Evolutionary conservation across 1,284 basidiomycete genomes (phyloP).

Genomic region (Moniliophthora roreri): DNA sequence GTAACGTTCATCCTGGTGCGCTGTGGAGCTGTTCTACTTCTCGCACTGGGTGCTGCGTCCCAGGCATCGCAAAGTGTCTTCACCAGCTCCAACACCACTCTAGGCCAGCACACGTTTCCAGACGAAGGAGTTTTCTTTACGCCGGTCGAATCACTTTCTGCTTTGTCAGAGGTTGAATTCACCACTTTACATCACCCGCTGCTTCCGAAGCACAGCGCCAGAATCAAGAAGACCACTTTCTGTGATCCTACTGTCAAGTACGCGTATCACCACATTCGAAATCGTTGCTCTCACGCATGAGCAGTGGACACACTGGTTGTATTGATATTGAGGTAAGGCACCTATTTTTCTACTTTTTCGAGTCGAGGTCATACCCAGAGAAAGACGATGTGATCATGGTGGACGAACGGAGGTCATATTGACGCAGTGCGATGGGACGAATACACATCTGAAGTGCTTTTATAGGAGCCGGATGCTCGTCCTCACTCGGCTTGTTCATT

Average conservation of each 20-base stretch:
- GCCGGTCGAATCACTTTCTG: constrained; percentile 38
- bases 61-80: too few species aligned
- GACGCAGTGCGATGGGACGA: background rate
- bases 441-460: background rate
- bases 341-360: constrained; percentile 73
- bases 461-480: constrained; percentile 45
- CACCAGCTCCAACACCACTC: too few species aligned
- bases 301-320: constrained; percentile 46
- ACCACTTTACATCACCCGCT: constrained; percentile 49
- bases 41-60: too few species aligned
- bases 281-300: too few species aligned
- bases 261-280: too few species aligned
- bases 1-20: too few species aligned
- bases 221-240: constrained; percentile 51
- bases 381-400: constrained; percentile 54
- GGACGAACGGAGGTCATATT: constrained; percentile 45
- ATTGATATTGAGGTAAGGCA: constrained; percentile 57
- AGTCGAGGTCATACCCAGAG: constrained; percentile 53
- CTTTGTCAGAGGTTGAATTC: constrained; percentile 42
- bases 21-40: too few species aligned
- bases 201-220: constrained; percentile 44
- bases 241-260: constrained; percentile 56
- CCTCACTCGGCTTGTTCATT: constrained; percentile 46
- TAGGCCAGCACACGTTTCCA: too few species aligned
- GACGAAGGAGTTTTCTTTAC: constrained; percentile 1